phyloP scores from a whole-genome alignment of 805 yeast species.

The Wickerhamomyces tratensis region DNA sequence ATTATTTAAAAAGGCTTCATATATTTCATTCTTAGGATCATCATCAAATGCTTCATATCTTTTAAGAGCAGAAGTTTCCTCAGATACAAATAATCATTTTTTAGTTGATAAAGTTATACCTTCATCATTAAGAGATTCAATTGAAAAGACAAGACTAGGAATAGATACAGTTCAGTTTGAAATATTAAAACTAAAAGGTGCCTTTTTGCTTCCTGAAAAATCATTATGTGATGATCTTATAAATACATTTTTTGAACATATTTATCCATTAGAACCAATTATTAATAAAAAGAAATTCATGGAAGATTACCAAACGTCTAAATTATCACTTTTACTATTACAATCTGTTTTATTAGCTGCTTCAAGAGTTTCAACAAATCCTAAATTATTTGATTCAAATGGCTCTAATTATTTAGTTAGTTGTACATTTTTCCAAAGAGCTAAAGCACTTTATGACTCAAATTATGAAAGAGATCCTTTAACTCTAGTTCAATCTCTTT shows the following conservation, averaged over 20 bases:
- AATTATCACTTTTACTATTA: constrained; percentile 52
- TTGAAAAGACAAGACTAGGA: constrained; percentile 17
- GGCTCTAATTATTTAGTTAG: constrained; percentile 41
- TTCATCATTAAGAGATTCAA: constrained; percentile 11
- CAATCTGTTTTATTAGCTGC: constrained; percentile 67
- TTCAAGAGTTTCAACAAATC: constrained; percentile 47
- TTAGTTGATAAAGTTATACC: constrained; percentile 17
- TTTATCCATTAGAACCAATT: constrained; percentile 65
- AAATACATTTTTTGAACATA: constrained; percentile 47
- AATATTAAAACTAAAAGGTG: constrained; percentile 54
- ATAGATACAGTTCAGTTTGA: constrained; percentile 56
- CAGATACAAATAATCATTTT: constrained; percentile 35
- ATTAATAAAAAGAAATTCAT: constrained; percentile 54
- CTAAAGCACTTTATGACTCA: constrained; percentile 66
- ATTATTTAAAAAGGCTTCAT: constrained; percentile 10
- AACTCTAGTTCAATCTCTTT: constrained; percentile 48
- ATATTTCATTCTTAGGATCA: constrained; percentile 41
- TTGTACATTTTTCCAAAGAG: constrained; percentile 57
- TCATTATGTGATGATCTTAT: constrained; percentile 52
- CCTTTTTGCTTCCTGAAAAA: constrained; percentile 56
- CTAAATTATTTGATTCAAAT: constrained; percentile 35
- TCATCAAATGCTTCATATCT: constrained; percentile 31
- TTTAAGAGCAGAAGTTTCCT: constrained; percentile 28
- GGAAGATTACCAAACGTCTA: constrained; percentile 42
- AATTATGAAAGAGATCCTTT: constrained; percentile 59